Percentiles rank a stretch among this genome's conserved stretches.
Evolutionary conservation across 2,329 filamentous ascomycete species (phyloP).

Genomic region (Colletotrichum sp.): DNA sequence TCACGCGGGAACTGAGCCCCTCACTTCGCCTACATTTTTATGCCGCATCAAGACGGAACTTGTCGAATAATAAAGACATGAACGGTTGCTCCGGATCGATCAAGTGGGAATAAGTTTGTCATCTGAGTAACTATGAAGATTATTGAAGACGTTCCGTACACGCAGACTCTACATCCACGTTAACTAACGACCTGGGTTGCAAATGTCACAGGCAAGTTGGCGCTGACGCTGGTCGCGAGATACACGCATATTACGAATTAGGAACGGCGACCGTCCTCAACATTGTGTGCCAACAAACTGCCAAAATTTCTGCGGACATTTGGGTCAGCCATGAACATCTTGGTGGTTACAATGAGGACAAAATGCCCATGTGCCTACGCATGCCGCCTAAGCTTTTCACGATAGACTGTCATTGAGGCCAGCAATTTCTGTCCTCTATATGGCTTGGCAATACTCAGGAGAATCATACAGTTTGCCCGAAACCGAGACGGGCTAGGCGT

Average conservation of each 20-base stretch:
- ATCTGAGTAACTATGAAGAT: not conserved
- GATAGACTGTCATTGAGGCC: not conserved
- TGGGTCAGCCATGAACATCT: not conserved
- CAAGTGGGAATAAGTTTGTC: not conserved
- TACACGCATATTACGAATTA: too few relatives aligned
- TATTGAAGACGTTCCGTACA: too few relatives aligned
- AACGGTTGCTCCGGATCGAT: not conserved
- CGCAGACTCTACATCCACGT: too few relatives aligned
- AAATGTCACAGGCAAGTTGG: too few relatives aligned
- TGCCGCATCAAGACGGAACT: not conserved
- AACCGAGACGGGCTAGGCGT: not conserved
- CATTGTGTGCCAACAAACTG: not conserved
- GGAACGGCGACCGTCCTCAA: too few relatives aligned
- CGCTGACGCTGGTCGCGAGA: too few relatives aligned
- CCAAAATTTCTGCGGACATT: not conserved
- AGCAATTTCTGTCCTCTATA: not conserved
- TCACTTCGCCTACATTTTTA: not conserved
- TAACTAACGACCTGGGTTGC: too few relatives aligned
- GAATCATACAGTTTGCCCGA: not conserved
- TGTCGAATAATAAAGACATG: not conserved
- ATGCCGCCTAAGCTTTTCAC: not conserved
- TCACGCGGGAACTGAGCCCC: not conserved
- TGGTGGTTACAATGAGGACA: rapidly evolving
- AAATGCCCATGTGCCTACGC: not conserved
- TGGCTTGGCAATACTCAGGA: not conserved